Conservation (phyloP, 1,139 yeast species). For the Meyerozyma guilliermondii region DNA sequence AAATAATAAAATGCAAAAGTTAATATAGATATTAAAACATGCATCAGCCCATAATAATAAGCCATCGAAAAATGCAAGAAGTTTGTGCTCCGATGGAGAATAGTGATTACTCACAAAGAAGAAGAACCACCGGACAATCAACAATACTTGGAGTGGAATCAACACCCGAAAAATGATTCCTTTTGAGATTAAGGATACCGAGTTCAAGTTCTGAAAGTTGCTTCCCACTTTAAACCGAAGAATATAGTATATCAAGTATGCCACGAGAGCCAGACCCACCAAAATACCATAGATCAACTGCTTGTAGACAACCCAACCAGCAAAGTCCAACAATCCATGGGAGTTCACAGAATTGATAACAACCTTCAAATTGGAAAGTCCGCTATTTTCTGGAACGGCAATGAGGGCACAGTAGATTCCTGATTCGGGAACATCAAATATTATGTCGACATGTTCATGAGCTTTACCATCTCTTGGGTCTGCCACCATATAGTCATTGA, state of each 20-base stretch:
- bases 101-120: conserved; percentile 16
- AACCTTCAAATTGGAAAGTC: conserved; percentile 9
- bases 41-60: conserved; percentile 3
- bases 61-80: background rate
- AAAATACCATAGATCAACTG: conserved; percentile 14
- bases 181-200: conserved; percentile 31
- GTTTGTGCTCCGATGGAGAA: conserved; percentile 4
- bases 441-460: conserved; percentile 7
- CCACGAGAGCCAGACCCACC: conserved; percentile 16
- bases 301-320: conserved; percentile 16
- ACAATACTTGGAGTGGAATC: conserved; percentile 17
- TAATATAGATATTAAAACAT: conserved; percentile 7
- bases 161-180: conserved; percentile 26
- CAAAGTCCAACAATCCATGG: conserved; percentile 24
- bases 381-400: conserved; percentile 18
- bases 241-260: conserved; percentile 23
- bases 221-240: conserved; percentile 23
- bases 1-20: conserved; percentile 21
- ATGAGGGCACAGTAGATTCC: conserved; percentile 34
- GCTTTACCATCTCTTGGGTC: conserved; percentile 7
- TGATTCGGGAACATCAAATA: conserved; percentile 16
- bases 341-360: conserved; percentile 20
- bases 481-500: conserved; percentile 8
- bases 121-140: conserved; percentile 9
- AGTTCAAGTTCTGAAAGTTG: conserved; percentile 27